phyloP scores from a whole-genome alignment of 768 basidiomycete species.

The Leccinum subgranulosum region DNA sequence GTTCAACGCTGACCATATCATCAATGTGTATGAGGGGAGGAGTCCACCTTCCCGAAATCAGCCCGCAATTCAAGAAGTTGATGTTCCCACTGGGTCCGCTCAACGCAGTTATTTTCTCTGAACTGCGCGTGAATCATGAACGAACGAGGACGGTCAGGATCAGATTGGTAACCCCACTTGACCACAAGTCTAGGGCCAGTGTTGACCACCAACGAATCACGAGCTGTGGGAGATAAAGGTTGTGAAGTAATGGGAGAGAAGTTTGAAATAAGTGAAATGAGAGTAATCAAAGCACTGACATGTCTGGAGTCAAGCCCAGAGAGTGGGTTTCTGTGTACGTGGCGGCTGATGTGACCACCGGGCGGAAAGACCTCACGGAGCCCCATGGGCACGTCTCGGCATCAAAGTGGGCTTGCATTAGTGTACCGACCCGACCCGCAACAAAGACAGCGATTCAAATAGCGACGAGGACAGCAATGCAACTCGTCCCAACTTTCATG shows the following conservation, averaged over 20 bases:
- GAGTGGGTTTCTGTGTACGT: not conserved
- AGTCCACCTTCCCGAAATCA: constrained; percentile 62
- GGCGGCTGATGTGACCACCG: not conserved
- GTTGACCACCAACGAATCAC: not conserved
- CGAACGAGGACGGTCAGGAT: constrained; percentile 20
- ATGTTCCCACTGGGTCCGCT: constrained; percentile 71
- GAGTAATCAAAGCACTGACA: not conserved
- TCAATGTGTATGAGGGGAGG: constrained; percentile 59
- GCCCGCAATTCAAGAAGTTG: constrained; percentile 76
- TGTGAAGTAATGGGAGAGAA: not conserved
- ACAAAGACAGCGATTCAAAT: not conserved
- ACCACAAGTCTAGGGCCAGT: constrained; percentile 38
- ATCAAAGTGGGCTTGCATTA: not conserved
- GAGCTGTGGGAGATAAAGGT: not conserved
- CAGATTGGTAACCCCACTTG: constrained; percentile 46
- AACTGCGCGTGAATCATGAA: constrained; percentile 2
- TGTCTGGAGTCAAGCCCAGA: not conserved
- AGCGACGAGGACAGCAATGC: not conserved
- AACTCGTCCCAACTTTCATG: constrained; percentile 1
- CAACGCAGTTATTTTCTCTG: constrained; percentile 47
- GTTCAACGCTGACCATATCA: constrained; percentile 47
- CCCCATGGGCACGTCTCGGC: not conserved
- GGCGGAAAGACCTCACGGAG: not conserved
- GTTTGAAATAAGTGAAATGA: not conserved
- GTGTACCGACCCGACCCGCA: not conserved